These are phyloP conservation scores for Botryosphaeria dothidea DNA, from an alignment of 2,329 filamentous ascomycete genomes.

Conservation along the genomic window DNA sequence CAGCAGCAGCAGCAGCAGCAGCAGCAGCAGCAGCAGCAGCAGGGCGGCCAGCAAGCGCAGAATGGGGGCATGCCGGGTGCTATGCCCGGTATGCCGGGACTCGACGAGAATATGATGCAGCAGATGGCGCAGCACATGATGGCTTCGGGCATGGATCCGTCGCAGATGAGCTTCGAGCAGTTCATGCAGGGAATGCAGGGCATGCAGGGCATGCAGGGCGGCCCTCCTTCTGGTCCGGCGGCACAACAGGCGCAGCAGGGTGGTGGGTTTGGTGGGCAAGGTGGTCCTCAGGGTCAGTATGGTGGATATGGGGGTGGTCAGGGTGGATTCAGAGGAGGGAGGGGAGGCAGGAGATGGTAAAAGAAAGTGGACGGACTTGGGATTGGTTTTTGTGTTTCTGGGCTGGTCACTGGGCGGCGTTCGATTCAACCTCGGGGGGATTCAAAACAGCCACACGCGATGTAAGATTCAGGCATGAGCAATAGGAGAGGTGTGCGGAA, in stretches of 20 bases:
- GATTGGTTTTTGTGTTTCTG: background rate
- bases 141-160: slow-evolving; percentile 55
- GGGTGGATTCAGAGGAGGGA: slow-evolving; percentile 16
- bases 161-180: slow-evolving; percentile 54
- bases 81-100: slow-evolving; percentile 45
- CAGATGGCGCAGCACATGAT: slow-evolving; percentile 59
- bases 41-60: slow-evolving; percentile 10
- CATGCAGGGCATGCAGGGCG: slow-evolving; percentile 19
- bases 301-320: slow-evolving; percentile 16
- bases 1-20: slow-evolving; percentile 19
- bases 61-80: slow-evolving; percentile 23
- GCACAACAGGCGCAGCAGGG: slow-evolving; percentile 14
- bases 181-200: slow-evolving; percentile 57
- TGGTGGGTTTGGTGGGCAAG: slow-evolving; percentile 12
- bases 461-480: background rate
- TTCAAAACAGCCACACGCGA: background rate
- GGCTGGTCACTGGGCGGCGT: slow-evolving; percentile 6
- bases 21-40: slow-evolving; percentile 18
- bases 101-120: slow-evolving; percentile 60
- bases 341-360: slow-evolving; percentile 17
- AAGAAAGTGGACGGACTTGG: background rate
- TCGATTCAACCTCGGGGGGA: background rate
- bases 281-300: slow-evolving; percentile 10
- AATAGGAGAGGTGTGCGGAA: background rate
- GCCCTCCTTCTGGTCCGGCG: slow-evolving; percentile 15